Conservation (phyloP, 305 asterid genomes). For the Fraxinus floribunda region DNA sequence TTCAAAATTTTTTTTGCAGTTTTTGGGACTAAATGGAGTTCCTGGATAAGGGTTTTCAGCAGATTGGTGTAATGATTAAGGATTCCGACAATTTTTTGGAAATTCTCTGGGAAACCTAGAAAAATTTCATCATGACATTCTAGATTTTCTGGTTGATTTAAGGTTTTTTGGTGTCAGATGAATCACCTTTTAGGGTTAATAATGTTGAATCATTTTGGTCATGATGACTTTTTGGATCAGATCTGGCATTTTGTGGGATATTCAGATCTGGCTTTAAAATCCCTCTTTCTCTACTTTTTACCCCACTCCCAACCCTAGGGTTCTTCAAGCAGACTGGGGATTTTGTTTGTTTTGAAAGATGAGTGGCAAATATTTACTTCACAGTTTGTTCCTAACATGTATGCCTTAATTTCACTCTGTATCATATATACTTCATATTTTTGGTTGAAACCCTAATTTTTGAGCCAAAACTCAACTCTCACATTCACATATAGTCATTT, state of each 20-base stretch:
- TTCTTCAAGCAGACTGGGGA: neutral
- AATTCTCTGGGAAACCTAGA: neutral
- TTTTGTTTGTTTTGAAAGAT: neutral
- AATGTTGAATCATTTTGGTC: neutral
- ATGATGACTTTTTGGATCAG: constrained; percentile 19
- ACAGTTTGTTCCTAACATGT: neutral
- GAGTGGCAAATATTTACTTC: neutral
- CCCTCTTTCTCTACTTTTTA: neutral
- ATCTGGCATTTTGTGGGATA: constrained; percentile 9
- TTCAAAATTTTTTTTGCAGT: neutral
- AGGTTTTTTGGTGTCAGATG: neutral
- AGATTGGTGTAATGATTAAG: constrained; percentile 37
- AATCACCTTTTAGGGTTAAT: neutral
- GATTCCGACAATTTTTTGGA: constrained; percentile 10
- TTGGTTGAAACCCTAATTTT: neutral
- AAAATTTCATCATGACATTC: constrained; percentile 30
- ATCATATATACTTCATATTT: neutral
- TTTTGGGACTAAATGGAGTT: neutral
- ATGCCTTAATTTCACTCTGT: neutral
- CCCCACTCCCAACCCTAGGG: neutral
- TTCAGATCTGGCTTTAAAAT: constrained; percentile 16
- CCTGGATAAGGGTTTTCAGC: constrained; percentile 4
- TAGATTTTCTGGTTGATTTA: constrained; percentile 16
- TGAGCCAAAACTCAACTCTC: neutral
- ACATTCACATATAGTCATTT: neutral